Percentiles rank a stretch among this genome's conserved stretches.
Evolutionary conservation across 78 protist genomes (phyloP).

Genomic region (Isochrysis galbana): DNA sequence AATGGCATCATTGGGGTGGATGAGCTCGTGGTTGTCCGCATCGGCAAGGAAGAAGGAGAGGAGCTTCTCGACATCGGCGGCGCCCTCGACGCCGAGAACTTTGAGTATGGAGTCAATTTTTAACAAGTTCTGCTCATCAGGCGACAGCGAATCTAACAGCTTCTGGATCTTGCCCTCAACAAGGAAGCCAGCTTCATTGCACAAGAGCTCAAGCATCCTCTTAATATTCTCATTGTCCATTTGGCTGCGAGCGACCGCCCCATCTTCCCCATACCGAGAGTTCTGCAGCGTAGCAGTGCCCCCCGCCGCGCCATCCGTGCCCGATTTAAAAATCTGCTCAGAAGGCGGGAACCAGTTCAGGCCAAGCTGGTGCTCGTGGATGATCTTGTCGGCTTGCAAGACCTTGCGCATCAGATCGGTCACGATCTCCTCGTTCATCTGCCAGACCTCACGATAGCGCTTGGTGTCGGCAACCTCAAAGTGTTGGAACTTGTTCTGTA

Average conservation of each 20-base stretch:
- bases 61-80: conserved; percentile 46
- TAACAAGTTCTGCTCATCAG: conserved; percentile 35
- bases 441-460: conserved; percentile 65
- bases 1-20: conserved; percentile 44
- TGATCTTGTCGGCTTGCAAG: conserved; percentile 64
- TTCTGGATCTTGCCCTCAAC: conserved; percentile 44
- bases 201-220: conserved; percentile 44
- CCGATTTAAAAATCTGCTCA: not conserved
- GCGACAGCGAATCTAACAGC: not conserved
- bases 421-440: conserved; percentile 69
- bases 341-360: conserved; percentile 48
- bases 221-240: not conserved
- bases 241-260: not conserved
- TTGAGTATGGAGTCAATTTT: conserved; percentile 50
- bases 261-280: not conserved
- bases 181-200: conserved; percentile 52
- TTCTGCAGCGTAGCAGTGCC: not conserved
- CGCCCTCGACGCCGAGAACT: conserved; percentile 55
- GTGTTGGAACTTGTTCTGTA: conserved; percentile 69
- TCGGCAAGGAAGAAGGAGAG: conserved; percentile 43
- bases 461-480: conserved; percentile 61
- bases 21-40: conserved; percentile 15
- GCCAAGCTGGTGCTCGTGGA: conserved; percentile 72
- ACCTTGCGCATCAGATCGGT: conserved; percentile 32
- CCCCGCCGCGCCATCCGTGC: not conserved